These are phyloP conservation scores for Inga laurina DNA, from an alignment of 306 rosid species.

Conservation along the genomic window DNA sequence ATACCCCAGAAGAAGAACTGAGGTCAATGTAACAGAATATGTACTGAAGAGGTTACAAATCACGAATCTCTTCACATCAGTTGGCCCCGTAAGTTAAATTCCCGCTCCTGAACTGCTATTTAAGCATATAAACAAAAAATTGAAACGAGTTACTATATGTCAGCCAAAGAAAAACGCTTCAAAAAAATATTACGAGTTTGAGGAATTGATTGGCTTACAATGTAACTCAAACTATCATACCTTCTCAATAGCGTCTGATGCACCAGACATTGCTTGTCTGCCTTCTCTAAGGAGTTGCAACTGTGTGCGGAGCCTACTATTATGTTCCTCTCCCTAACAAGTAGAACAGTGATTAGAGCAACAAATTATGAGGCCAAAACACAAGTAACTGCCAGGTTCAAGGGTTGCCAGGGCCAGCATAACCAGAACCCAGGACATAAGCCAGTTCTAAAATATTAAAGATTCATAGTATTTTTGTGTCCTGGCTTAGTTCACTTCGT, in stretches of 20 bases:
- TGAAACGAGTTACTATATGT: not conserved
- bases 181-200: not conserved
- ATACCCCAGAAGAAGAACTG: conserved; percentile 26
- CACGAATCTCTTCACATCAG: conserved; percentile 23
- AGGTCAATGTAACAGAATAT: conserved; percentile 9
- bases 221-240: conserved; percentile 27
- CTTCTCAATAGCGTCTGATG: conserved; percentile 46
- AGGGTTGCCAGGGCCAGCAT: not conserved
- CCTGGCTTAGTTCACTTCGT: not conserved
- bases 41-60: conserved; percentile 19
- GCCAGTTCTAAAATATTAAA: not conserved
- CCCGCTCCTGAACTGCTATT: conserved; percentile 43
- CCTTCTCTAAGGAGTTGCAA: conserved; percentile 2
- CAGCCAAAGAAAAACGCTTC: not conserved
- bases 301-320: not conserved
- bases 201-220: conserved; percentile 11
- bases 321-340: conserved; percentile 13
- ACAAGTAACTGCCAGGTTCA: not conserved
- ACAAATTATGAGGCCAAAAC: not conserved
- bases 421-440: not conserved
- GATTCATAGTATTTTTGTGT: not conserved
- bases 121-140: conserved; percentile 3
- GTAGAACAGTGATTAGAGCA: not conserved
- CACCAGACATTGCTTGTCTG: conserved; percentile 29
- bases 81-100: conserved; percentile 40